Evolutionary conservation across 805 yeast species (phyloP).

Genomic region (Kregervanrija delftensis): DNA sequence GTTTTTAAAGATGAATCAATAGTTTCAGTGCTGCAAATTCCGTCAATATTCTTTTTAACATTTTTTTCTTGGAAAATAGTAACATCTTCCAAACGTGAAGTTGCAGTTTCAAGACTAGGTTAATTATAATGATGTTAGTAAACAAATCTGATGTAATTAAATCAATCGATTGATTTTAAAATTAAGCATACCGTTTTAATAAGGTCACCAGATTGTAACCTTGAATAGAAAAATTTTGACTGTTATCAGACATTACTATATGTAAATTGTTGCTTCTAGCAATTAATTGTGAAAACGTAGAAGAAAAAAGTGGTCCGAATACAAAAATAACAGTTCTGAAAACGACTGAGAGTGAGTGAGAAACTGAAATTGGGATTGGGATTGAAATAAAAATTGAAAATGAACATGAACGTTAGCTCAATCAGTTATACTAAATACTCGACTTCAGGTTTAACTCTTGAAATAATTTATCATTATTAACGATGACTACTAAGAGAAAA

Average conservation of each 20-base stretch:
- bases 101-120: constrained; percentile 79
- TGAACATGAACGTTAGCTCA: no score
- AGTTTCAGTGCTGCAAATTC: constrained; percentile 10
- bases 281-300: not conserved
- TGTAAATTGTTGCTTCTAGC: not conserved
- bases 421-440: no score
- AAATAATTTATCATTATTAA: no score
- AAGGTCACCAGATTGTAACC: constrained; percentile 86
- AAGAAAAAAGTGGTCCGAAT: not conserved
- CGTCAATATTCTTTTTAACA: constrained; percentile 19
- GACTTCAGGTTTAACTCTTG: no score
- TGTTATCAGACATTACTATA: constrained; percentile 1
- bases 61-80: constrained; percentile 69
- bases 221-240: constrained; percentile 45
- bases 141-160: not conserved
- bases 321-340: no score
- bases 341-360: no score
- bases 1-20: constrained; percentile 4
- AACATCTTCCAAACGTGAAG: constrained; percentile 85
- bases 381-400: no score
- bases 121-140: not conserved
- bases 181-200: constrained; percentile 45
- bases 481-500: constrained; percentile 3
- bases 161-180: not conserved
- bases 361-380: no score